These are phyloP conservation scores for Aspergillus fijiensis DNA, from an alignment of 2,329 filamentous ascomycete genomes.

Conservation along the genomic window DNA sequence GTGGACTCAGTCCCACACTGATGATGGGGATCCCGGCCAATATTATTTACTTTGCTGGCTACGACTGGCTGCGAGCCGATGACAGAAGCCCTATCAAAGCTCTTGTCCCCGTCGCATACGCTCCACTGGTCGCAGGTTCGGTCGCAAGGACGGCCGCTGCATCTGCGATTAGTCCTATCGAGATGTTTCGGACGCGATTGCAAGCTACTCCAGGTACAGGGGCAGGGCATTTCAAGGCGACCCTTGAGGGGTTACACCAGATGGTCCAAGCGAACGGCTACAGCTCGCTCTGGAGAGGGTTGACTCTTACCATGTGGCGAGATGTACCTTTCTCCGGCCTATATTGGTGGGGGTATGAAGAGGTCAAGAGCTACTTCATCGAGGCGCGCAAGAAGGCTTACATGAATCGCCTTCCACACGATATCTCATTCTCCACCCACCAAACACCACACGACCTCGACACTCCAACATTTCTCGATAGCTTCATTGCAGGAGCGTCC, in stretches of 20 bases:
- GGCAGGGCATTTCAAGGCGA: conserved; percentile 73
- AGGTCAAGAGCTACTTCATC: conserved; percentile 68
- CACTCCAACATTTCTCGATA: conserved; percentile 77
- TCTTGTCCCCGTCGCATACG: conserved; percentile 65
- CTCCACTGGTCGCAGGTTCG: conserved; percentile 77
- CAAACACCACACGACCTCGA: conserved; percentile 67
- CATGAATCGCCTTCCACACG: conserved; percentile 18
- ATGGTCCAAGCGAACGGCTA: conserved; percentile 81
- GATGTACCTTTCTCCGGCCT: conserved; percentile 96
- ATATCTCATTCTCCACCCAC: conserved; percentile 8
- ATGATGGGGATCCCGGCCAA: conserved; percentile 93
- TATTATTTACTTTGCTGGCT: conserved; percentile 98
- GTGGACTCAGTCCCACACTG: conserved; percentile 88
- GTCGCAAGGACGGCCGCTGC: conserved; percentile 77
- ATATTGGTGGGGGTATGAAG: conserved; percentile 98
- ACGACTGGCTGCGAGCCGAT: conserved; percentile 86
- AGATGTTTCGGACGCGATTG: conserved; percentile 89
- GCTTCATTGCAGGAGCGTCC: conserved; percentile 79
- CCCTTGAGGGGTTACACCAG: conserved; percentile 69
- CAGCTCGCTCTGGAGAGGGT: conserved; percentile 80
- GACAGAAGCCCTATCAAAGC: conserved; percentile 68
- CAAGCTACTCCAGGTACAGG: conserved; percentile 66
- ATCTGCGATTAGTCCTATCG: conserved; percentile 80
- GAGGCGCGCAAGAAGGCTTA: conserved; percentile 60
- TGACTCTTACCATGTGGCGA: conserved; percentile 89